Percentiles rank a stretch among this genome's conserved stretches.
Conservation (phyloP, 768 basidiomycete genomes). For the Baorangia bicolor region DNA sequence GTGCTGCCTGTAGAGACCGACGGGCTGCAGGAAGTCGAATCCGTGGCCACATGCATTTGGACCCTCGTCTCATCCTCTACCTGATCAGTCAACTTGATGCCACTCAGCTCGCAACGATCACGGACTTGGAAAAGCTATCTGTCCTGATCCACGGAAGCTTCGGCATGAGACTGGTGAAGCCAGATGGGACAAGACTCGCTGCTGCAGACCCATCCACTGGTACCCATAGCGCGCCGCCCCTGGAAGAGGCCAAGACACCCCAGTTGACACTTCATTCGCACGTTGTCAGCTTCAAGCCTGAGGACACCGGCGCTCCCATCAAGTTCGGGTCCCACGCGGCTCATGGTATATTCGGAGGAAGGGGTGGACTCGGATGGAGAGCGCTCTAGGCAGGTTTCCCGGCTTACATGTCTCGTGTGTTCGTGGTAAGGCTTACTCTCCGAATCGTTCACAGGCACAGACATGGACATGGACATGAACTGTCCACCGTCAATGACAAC, state of each 20-base stretch:
- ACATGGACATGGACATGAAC: not conserved
- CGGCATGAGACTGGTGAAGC: conserved; percentile 10
- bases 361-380: not conserved
- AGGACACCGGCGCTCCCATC: not conserved
- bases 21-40: conserved; percentile 8
- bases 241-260: conserved; percentile 9
- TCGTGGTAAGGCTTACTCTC: not conserved
- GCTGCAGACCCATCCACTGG: not conserved
- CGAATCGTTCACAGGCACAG: not conserved
- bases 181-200: conserved; percentile 12
- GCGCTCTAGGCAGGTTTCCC: not conserved
- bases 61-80: conserved; percentile 12
- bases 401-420: not conserved
- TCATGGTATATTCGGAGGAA: conserved; percentile 1
- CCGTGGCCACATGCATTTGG: conserved; percentile 17
- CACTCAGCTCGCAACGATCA: not conserved
- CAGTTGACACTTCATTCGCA: conserved; percentile 15
- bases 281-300: not conserved
- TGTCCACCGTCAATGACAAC: not conserved
- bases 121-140: not conserved
- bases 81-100: not conserved
- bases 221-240: not conserved
- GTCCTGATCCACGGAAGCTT: conserved; percentile 7
- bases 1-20: conserved; percentile 11
- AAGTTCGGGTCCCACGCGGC: not conserved